Evolutionary conservation across 441 rosid genomes (phyloP), one percentile per base, ranked within the genome.

Genomic region (Bruguiera hainesii): DNA sequence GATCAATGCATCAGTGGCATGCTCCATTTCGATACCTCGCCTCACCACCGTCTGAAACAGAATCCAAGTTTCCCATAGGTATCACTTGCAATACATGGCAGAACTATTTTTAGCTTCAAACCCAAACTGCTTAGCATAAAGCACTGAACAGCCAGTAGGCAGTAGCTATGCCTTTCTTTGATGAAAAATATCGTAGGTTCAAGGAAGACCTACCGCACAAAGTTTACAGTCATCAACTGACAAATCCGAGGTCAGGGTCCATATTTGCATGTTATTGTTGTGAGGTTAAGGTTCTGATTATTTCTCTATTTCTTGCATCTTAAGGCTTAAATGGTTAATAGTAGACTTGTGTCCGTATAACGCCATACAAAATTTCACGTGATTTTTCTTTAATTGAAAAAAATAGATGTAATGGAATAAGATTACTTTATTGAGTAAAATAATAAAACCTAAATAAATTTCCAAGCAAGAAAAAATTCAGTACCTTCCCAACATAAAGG

Each of bases 401-500:
- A 52, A 51, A n/a, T 1, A 49, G 9, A 51, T 6, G 28, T 15
- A 8, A 1, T 33, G 58, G 28, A 55, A 23, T 13, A 53, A 3
- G 15, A 48, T 42, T 6, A 48, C 20, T 1, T 5, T 26, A 10
- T 1, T 53, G 13, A 16, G 10, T 13, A 30, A 7, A 19, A 23
- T 42, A 26, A 33, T 53, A 25, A 52, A 37, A 29, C 30, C 59
- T 29, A 16, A 7, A 53, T 61, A 56, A 52, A 37, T 6, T 57
- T 55, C 42, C 55, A 55, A 63, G 50, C 16, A 62, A 1, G 75
- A 51, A 61, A 33, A 51, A 26, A 35, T 60, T 26, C 25, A 63
- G 51, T 77, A 89, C 96, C 97, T 94, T 94, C 64, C 98, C 98
- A 0, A 91, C 98, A 33, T 94, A 91, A 59, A 94, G 89, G 76